Evolutionary conservation across 2,329 filamentous ascomycete species (phyloP), one percentile per base, ranked within the genome.

Genomic region (Epichloe gansuensis): DNA sequence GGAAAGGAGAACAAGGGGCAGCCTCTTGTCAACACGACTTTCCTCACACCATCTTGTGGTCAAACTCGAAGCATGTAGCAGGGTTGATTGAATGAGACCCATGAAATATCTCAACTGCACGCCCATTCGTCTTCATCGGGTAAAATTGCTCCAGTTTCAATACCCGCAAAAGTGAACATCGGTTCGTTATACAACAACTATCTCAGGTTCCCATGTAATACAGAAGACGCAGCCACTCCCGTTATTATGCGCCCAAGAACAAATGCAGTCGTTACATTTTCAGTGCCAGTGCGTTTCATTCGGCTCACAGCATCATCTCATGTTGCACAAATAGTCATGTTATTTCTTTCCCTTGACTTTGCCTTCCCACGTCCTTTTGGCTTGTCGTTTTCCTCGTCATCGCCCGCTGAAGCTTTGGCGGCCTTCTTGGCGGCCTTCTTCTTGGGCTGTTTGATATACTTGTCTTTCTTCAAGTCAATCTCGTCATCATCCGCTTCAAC

Each of bases 361-460:
- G 63, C 65, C 58, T 71, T 74, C 15, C 63, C 62, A 48, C 68
- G 66, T 11, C 65, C 70, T 63, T 78, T 81, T 58, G 77, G 71
- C 58, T 78, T 78, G 52, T 73, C 75, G 9, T 77, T 78, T 47
- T 72, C 73, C 11, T 72, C 75, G 0, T 74, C 75, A 21, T 74
- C 75, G 17, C 70, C 72, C 6, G 77, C 76, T n/a, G 73, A 74
- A 12, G 71, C 69, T 44, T 75, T 75, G 45, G 55, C 69, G 0
- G 67, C 56, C 58, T 72, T 73, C 62, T 73, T 74, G n/a, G 68
- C 63, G 6, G 62, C 41, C 65, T 81, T 79, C 63, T 81, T 82
- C 75, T 95, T 96, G 12, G 91, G 88, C 64, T 86, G 79, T 68
- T 93, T 95, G 66, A 97, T 91, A 63, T 95, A 96, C 69, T 96